These are phyloP conservation scores for Viridothelium virens DNA, from an alignment of 495 filamentous ascomycete genomes.

Conservation along the genomic window DNA sequence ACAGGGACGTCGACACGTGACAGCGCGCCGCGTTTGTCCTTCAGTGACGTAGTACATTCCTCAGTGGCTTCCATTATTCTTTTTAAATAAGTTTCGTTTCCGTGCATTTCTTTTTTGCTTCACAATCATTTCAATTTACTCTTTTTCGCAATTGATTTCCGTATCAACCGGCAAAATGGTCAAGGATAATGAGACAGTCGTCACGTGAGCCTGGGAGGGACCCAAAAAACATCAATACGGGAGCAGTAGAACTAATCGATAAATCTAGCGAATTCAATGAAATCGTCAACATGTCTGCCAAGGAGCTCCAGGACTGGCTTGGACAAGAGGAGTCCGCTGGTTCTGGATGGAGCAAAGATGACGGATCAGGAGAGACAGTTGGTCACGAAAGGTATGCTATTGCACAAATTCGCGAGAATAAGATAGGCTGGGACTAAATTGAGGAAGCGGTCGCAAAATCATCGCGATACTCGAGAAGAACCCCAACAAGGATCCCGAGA, in stretches of 20 bases:
- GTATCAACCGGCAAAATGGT: constrained; percentile 41
- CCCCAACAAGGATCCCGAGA: constrained; percentile 45
- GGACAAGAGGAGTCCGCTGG: constrained; percentile 45
- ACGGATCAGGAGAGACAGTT: constrained; percentile 53
- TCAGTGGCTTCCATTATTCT: neutral
- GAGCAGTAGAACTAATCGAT: constrained; percentile 10
- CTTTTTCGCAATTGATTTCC: neutral
- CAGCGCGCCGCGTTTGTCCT: neutral
- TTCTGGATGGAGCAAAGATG: constrained; percentile 51
- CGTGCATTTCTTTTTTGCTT: neutral
- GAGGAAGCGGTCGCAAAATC: constrained; percentile 51
- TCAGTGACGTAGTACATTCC: constrained; percentile 2
- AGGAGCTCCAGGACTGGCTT: constrained; percentile 56
- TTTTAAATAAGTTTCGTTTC: neutral
- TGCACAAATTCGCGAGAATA: neutral
- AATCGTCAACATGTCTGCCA: constrained; percentile 58
- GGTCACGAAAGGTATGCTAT: constrained; percentile 52
- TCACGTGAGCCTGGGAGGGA: constrained; percentile 36
- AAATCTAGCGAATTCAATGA: constrained; percentile 54
- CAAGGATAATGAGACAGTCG: constrained; percentile 50
- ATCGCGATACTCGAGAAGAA: constrained; percentile 57
- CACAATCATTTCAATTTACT: neutral
- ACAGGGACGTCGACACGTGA: neutral
- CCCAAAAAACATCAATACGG: neutral
- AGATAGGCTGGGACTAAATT: neutral